Percentiles rank a stretch among this genome's conserved stretches.
Conservation (phyloP, 495 filamentous ascomycete genomes). For the Talaromyces nanjingensis region DNA sequence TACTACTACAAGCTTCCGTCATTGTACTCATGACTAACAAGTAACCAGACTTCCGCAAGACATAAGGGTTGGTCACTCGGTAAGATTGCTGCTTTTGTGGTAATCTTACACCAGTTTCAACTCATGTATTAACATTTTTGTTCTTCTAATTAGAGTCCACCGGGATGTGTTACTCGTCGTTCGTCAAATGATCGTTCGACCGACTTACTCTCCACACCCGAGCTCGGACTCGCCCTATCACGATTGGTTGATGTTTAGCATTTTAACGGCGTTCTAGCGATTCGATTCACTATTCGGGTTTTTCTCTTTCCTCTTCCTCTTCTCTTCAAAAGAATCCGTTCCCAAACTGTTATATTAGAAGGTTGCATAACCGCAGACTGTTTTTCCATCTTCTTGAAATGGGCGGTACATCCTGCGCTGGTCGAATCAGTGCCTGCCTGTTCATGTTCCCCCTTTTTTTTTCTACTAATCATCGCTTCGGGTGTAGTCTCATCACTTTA, state of each 20-base stretch:
- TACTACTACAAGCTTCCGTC: neutral
- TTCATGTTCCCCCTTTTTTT: conserved; percentile 1
- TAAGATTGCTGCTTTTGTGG: conserved; percentile 12
- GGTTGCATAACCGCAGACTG: conserved; percentile 34
- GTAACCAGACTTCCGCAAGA: conserved; percentile 58
- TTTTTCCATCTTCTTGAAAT: conserved; percentile 12
- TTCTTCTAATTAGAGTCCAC: conserved; percentile 10
- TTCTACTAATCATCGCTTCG: conserved; percentile 6
- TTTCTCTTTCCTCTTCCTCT: conserved; percentile 17
- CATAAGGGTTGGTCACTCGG: conserved; percentile 33
- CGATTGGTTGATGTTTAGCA: conserved; percentile 24
- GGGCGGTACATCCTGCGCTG: conserved; percentile 54
- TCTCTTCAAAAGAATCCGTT: conserved; percentile 16
- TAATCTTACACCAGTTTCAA: conserved; percentile 29
- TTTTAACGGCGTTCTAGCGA: conserved; percentile 46
- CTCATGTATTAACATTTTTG: conserved; percentile 52
- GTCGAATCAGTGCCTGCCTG: conserved; percentile 47
- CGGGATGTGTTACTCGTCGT: conserved; percentile 20
- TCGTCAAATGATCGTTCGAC: conserved; percentile 10
- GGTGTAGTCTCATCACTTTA: neutral
- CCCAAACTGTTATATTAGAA: conserved; percentile 38
- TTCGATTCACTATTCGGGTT: conserved; percentile 25
- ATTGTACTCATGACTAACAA: conserved; percentile 18
- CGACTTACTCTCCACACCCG: conserved; percentile 8
- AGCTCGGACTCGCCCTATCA: conserved; percentile 5